Base-by-base conservation (phyloP, 169 alveolate species). In the Babesia sp. region DNA sequence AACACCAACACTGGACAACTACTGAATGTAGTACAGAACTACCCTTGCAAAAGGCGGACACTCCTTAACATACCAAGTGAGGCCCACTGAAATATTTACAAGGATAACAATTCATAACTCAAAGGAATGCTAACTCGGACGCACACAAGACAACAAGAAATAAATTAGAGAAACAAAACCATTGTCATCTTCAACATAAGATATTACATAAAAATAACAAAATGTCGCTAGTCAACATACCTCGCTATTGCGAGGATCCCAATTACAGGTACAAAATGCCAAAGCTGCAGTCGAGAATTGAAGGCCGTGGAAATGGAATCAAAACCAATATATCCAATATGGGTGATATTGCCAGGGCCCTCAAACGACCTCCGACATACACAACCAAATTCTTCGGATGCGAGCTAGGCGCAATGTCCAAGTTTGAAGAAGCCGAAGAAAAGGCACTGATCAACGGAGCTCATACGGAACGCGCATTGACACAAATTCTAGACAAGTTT, bases 201-300 rank as follows among this genome's bases (percentile, higher is more conserved):
- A 41, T 16, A 16, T 41, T 41, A 16, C 50, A 41, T 48, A 18
- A 28, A 48, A 18, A n/a, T n/a, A n/a, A 31, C 37, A 87, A 46
- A 14, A 89, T 89, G 93, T 71, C 93, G 79, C 79, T 75, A 42
- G 89, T 89, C 16, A 96, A 96, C 86, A 96, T 96, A 24, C 99
- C 99, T 36, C 89, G 97, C 58, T 88, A 94, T 71, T 94, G 97
- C 51, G 95, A 95, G 64, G 99, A 96, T 80, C 98, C 98, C 51
- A 94, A 93, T 75, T 96, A 96, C 84, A 92, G 99, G 67, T 97
- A 97, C 83, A 93, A 95, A 79, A 97, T 97, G 99, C 99, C 99
- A 26, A 95, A 87, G 70, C 80, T 96, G 84, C 90, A 88, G 48
- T 91, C 97, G 22, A 92, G 95, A 76, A 93, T 94, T 44, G 99